phyloP scores from a whole-genome alignment of 2,329 filamentous ascomycete species.

The Fusarium sororula region DNA sequence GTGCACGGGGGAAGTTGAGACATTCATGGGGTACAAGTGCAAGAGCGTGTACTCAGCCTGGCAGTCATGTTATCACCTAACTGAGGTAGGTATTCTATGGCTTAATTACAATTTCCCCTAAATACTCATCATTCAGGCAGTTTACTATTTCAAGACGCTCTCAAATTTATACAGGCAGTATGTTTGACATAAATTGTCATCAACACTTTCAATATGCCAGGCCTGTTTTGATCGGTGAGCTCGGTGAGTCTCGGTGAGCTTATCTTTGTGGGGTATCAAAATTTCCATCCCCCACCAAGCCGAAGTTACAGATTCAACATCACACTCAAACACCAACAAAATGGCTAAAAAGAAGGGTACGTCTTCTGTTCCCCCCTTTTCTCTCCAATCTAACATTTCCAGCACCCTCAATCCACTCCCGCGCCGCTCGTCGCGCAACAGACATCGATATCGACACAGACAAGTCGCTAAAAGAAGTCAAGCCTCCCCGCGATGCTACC shows the following conservation, averaged over 20 bases:
- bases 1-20: conserved; percentile 14
- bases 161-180: background rate
- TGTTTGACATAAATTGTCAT: background rate
- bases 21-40: background rate
- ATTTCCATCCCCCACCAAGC: conserved; percentile 40
- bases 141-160: background rate
- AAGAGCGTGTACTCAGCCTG: background rate
- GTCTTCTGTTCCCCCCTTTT: rapidly evolving
- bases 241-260: conserved; percentile 39
- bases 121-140: rapidly evolving
- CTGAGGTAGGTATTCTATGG: background rate
- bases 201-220: too few species aligned
- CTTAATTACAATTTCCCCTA: background rate
- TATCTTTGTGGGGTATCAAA: conserved; percentile 43
- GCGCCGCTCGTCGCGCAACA: conserved; percentile 76
- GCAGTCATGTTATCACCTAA: background rate
- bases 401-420: conserved; percentile 75
- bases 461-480: conserved; percentile 72
- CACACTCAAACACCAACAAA: conserved; percentile 24
- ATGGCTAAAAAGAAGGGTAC: conserved; percentile 48
- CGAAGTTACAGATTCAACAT: conserved; percentile 29
- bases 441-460: conserved; percentile 76
- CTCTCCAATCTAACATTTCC: conserved; percentile 10
- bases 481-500: conserved; percentile 50
- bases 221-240: conserved; percentile 7